Evolutionary conservation across 2,329 filamentous ascomycete species (phyloP).

Genomic region (Pseudogymnoascus sp.): DNA sequence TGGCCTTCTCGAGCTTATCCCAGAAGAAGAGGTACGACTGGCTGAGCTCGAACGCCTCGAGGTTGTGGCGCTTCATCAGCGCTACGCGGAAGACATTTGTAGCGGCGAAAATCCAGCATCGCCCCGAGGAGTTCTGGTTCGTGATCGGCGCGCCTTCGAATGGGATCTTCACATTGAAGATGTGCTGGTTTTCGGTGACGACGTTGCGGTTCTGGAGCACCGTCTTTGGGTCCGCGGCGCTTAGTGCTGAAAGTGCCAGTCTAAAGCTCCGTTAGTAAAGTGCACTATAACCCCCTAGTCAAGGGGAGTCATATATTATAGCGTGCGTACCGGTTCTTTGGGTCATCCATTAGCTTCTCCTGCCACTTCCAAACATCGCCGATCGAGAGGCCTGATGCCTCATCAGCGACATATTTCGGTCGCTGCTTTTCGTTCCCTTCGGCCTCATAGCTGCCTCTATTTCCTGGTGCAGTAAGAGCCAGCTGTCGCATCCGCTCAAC

Average conservation of each 20-base stretch:
- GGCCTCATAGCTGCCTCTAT: constrained; percentile 27
- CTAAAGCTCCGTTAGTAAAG: constrained; percentile 32
- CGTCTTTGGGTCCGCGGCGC: constrained; percentile 55
- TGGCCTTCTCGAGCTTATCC: constrained; percentile 89
- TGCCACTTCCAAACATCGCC: constrained; percentile 51
- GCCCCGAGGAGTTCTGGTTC: constrained; percentile 71
- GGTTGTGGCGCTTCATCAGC: constrained; percentile 73
- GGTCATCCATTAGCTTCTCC: constrained; percentile 52
- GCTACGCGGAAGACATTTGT: constrained; percentile 91
- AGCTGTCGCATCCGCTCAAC: not conserved
- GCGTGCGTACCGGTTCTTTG: constrained; percentile 50
- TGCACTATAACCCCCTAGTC: not conserved
- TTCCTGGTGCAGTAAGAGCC: not conserved
- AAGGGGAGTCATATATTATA: not conserved
- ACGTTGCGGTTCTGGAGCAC: constrained; percentile 58
- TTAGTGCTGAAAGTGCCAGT: constrained; percentile 67
- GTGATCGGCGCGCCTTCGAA: constrained; percentile 77
- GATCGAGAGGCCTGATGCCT: constrained; percentile 39
- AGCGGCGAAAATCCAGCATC: constrained; percentile 87
- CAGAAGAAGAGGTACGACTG: constrained; percentile 87
- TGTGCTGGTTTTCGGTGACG: constrained; percentile 62
- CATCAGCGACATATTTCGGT: constrained; percentile 13
- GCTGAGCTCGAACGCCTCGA: constrained; percentile 75
- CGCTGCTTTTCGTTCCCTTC: constrained; percentile 26
- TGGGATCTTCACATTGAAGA: constrained; percentile 77